Evolutionary conservation across 2,329 filamentous ascomycete genomes (phyloP).

Genomic region (Sordariomycetes sp.): DNA sequence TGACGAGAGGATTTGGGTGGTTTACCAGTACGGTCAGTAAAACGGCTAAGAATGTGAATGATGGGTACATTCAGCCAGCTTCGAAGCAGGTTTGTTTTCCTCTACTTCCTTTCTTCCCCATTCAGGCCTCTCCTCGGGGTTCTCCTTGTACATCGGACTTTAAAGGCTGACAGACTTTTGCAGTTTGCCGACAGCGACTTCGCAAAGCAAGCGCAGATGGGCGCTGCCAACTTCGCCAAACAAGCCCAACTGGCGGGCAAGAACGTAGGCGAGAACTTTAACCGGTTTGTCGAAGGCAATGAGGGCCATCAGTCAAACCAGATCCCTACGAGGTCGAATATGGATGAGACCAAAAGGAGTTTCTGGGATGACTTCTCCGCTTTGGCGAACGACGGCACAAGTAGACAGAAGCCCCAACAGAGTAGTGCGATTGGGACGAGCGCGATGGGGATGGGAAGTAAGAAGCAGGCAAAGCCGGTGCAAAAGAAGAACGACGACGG

Average conservation of each 20-base stretch:
- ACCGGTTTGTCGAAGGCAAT: slow-evolving; percentile 77
- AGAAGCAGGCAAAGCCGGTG: slow-evolving; percentile 18
- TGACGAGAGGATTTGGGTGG: slow-evolving; percentile 93
- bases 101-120: slow-evolving; percentile 4
- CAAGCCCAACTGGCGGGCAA: slow-evolving; percentile 61
- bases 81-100: slow-evolving; percentile 61
- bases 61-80: slow-evolving; percentile 85
- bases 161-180: slow-evolving; percentile 12
- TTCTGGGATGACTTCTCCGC: slow-evolving; percentile 91
- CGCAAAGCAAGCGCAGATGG: slow-evolving; percentile 54
- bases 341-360: slow-evolving; percentile 62
- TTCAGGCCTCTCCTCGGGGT: not conserved
- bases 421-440: slow-evolving; percentile 48
- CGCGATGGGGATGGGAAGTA: slow-evolving; percentile 46
- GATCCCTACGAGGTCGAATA: slow-evolving; percentile 23
- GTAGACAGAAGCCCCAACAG: too few species aligned
- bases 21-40: slow-evolving; percentile 81
- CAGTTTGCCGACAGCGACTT: slow-evolving; percentile 75
- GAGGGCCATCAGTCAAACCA: slow-evolving; percentile 24
- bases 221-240: slow-evolving; percentile 58
- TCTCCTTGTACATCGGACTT: not conserved
- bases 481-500: slow-evolving; percentile 45
- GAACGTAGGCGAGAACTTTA: slow-evolving; percentile 71
- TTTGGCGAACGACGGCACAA: slow-evolving; percentile 55
- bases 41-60: slow-evolving; percentile 84